phyloP scores from a whole-genome alignment of 805 yeast genomes.

The Starmerella vitae region DNA sequence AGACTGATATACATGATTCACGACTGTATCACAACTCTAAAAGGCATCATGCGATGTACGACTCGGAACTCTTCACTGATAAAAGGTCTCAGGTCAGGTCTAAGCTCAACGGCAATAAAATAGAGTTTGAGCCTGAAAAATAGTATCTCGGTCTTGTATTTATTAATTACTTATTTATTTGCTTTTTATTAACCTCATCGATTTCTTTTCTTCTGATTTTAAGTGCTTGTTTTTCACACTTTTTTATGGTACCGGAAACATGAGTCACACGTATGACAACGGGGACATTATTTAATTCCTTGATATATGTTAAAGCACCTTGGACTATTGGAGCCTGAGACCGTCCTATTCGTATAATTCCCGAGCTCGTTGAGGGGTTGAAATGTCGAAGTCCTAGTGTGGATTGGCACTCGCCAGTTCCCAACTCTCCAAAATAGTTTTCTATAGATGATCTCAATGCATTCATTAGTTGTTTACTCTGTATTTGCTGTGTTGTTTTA shows the following conservation, averaged over 20 bases:
- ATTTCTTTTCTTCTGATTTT: conserved; percentile 21
- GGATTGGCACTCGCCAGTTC: conserved; percentile 49
- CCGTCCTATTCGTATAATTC: conserved; percentile 65
- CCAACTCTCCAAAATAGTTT: conserved; percentile 64
- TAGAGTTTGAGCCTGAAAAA: conserved; percentile 1
- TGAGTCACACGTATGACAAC: conserved; percentile 50
- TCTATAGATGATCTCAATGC: conserved; percentile 45
- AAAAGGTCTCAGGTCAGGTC: conserved; percentile 35
- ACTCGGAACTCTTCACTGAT: conserved; percentile 42
- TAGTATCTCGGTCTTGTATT: not conserved
- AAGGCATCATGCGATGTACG: conserved; percentile 37
- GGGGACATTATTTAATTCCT: conserved; percentile 35
- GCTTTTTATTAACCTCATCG: not conserved
- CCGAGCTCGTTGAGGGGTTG: conserved; percentile 67
- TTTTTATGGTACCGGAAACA: conserved; percentile 77
- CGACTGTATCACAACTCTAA: conserved; percentile 40
- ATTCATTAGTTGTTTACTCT: conserved; percentile 37
- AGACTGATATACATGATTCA: conserved; percentile 43
- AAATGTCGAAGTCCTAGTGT: conserved; percentile 61
- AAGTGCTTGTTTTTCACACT: conserved; percentile 61
- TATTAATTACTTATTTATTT: not conserved
- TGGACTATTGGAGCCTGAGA: conserved; percentile 48
- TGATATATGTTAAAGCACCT: conserved; percentile 43
- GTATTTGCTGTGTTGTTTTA: conserved; percentile 30
- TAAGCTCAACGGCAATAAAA: not conserved